Conservation (phyloP, 2,329 filamentous ascomycete genomes). For the Colletotrichum liaoningense region DNA sequence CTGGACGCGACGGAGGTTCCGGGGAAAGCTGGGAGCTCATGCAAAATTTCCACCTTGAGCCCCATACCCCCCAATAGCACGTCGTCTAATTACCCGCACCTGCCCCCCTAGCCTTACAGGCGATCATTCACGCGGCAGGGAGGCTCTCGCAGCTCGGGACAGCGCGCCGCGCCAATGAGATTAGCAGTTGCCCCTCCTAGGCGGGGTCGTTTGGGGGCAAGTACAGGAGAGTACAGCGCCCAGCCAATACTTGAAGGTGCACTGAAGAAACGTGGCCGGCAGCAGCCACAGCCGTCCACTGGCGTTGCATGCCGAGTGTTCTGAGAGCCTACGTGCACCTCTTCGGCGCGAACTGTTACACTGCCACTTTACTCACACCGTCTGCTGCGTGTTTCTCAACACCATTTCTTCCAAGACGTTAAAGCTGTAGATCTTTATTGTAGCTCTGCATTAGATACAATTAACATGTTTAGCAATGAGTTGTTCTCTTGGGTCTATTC, state of each 20-base stretch:
- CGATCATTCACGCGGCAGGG: slow-evolving; percentile 19
- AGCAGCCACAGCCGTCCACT: slow-evolving; percentile 23
- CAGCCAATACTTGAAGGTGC: not conserved
- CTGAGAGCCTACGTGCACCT: not conserved
- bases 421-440: not conserved
- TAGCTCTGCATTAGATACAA: not conserved
- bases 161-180: slow-evolving; percentile 25
- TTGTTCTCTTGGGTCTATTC: not conserved
- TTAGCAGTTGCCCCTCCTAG: not conserved
- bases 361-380: slow-evolving; percentile 2
- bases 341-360: not conserved
- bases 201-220: slow-evolving; percentile 1
- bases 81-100: slow-evolving; percentile 21
- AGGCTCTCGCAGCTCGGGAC: slow-evolving; percentile 26
- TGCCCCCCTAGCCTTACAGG: slow-evolving; percentile 2
- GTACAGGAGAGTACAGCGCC: slow-evolving; percentile 4
- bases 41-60: slow-evolving; percentile 33
- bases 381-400: slow-evolving; percentile 27
- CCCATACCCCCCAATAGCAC: slow-evolving; percentile 25
- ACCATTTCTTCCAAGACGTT: slow-evolving; percentile 19
- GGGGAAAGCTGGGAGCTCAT: slow-evolving; percentile 32
- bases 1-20: slow-evolving; percentile 22
- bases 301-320: not conserved
- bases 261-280: slow-evolving; percentile 23
- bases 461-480: not conserved